Conservation (phyloP, 495 filamentous ascomycete genomes). For the Lasiosphaeria hispida region DNA sequence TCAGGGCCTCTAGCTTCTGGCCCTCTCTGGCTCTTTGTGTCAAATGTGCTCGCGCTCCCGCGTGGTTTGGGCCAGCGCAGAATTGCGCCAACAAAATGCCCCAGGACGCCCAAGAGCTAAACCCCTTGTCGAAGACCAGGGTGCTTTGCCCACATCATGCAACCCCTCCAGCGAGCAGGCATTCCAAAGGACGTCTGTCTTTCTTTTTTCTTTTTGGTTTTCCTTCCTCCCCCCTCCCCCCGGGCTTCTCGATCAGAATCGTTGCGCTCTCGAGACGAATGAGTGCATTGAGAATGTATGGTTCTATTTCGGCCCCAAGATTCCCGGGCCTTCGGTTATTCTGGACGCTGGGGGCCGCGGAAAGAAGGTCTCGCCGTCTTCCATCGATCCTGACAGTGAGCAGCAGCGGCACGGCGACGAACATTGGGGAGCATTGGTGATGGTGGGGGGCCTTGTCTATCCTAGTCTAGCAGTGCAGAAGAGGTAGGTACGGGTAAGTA, state of each 20-base stretch:
- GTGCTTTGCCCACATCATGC: conserved; percentile 16
- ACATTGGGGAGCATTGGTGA: no score
- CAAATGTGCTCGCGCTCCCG: background rate
- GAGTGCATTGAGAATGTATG: background rate
- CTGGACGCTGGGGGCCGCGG: no score
- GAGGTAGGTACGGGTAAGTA: no score
- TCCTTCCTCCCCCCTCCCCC: background rate
- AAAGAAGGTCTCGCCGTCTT: background rate
- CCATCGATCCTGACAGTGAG: no score
- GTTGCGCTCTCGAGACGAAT: background rate
- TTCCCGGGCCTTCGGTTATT: no score
- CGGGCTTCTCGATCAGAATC: background rate
- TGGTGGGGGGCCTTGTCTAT: no score
- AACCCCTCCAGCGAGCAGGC: background rate
- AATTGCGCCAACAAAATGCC: conserved; percentile 6
- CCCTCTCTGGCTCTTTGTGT: no score
- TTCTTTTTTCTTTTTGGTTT: background rate
- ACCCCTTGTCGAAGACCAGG: conserved; percentile 11
- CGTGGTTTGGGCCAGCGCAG: conserved; percentile 4
- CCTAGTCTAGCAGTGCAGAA: no score
- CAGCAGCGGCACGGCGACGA: no score
- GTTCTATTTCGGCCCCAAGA: background rate
- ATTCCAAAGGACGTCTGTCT: background rate
- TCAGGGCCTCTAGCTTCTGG: no score
- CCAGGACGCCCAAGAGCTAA: conserved; percentile 1